Evolutionary conservation across 2,329 filamentous ascomycete species (phyloP), one percentile per base, ranked within the genome.

Genomic region (Cladophialophora chaetospira): DNA sequence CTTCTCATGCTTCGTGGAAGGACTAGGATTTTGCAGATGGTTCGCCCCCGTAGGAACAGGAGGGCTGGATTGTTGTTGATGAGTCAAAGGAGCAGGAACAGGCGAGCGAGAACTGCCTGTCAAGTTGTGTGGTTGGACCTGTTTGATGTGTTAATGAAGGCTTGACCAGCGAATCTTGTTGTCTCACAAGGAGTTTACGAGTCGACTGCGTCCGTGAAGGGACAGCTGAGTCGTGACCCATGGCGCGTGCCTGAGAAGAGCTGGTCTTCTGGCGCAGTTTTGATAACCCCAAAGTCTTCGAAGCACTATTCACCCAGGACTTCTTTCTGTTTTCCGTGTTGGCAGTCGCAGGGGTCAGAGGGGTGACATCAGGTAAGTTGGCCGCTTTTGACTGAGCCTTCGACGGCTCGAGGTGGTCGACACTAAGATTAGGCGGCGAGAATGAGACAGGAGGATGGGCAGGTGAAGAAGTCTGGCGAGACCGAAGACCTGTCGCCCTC

Each of bases 1-100:
- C 53, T 69, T 70, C 25, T 69, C 66, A 23, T 4, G 13, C 42
- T 15, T 28, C 21, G 23, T 23, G 26, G 42, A 17, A 28, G 42
- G 42, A 23, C 2, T 5, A 28, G 42, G 42, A 25, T 28, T 19
- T 11, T 40, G 36, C 4, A 40, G 36, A 21, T 40, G 36, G 36
- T 40, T 40, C 8, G 36, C 36, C 10, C 36, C 36, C 9, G 36
- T 40, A 40, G 36, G 36, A 4, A 40, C 36, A n/a, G 52, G 40
- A 21, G 65, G 63, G 31, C 56, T 63, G 31, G 50, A 26, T 33
- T 40, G 43, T 23, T n/a, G 29, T 42, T 25, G 33, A 29, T 38
- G 35, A 23, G 21, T 29, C 28, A 52, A 42, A 10, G 50, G 38
- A 13, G 42, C 42, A 21, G 48, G 50, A 31, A 49, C 40, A 35